Evolutionary conservation across 371 early-diverging fungal species (phyloP), one percentile per base, ranked within the genome.

Genomic region (Mortierella sp.): DNA sequence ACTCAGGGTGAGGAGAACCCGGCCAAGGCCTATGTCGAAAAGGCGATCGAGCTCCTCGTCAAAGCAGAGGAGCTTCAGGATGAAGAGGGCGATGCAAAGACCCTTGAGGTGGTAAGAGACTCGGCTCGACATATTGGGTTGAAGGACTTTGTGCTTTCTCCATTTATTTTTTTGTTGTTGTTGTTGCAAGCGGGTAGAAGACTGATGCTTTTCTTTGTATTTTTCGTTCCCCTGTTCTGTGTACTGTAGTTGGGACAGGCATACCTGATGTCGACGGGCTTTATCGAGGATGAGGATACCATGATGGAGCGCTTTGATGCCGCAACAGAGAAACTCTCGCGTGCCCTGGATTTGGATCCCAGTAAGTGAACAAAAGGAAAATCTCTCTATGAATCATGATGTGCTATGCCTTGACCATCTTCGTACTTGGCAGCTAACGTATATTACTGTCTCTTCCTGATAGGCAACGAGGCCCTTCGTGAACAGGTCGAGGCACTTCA

Each of bases 221-320:
- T 37, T 58, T 39, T 24, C 0, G 11, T 4, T 19, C 5, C 6
- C 11, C 26, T 67, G 19, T 48, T n/a, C n/a, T 39, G 29, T 24
- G 29, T 13, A 41, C 24, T 39, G 19, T 47, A 86, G 86, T 61
- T 85, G 55, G 86, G 86, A 9, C 82, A 86, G 66, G 82, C 77
- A 4, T 86, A 79, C 72, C 55, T 86, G 61, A 79, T 86, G 79
- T 79, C 85, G 47, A 72, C 77, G 16, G 76, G 70, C n/a, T 52
- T 85, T 47, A 74, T 68, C 29, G 76, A 69, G n/a, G 83, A 86
- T 31, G 86, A 86, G 16, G 85, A 86, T 39, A 14, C 58, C 48
- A 69, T 79, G 53, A 76, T 86, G 69, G 79, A 85, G 34, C 76
- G 81, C 1, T 76, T 76, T 63, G 82, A 85, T 66, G 73, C 71